A percentile compares a stretch with the other conserved stretches of the same genome.
Conservation (phyloP, 176 grass and related monocot genomes). For the Ampelocalamus luodianensis region DNA sequence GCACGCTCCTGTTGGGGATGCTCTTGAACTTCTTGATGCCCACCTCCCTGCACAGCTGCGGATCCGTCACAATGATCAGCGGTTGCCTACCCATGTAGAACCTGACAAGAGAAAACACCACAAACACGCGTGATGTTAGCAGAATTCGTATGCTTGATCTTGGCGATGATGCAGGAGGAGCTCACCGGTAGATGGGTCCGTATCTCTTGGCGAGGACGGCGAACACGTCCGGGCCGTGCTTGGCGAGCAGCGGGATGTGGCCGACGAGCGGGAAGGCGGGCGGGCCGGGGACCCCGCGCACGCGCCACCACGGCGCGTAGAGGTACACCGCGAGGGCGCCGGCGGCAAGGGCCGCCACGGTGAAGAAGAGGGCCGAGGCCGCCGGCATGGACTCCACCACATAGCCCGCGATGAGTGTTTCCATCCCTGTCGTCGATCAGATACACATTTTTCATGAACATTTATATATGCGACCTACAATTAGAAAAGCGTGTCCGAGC, state of each 20-base stretch:
- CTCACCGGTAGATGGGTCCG: constrained; percentile 47
- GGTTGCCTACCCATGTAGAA: constrained; percentile 55
- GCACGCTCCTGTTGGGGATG: constrained; percentile 37
- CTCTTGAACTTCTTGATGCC: constrained; percentile 60
- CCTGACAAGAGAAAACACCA: neutral
- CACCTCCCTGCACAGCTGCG: constrained; percentile 50
- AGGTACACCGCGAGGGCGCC: constrained; percentile 48
- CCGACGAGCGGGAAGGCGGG: constrained; percentile 44
- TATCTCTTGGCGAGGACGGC: constrained; percentile 38
- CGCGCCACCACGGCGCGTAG: constrained; percentile 53
- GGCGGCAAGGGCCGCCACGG: constrained; percentile 16
- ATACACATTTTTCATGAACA: too few species aligned
- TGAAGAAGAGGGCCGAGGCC: neutral
- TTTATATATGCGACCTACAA: too few species aligned
- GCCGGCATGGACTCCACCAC: too few species aligned
- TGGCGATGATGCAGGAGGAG: too few species aligned
- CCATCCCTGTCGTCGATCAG: too few species aligned
- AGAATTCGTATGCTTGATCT: too few species aligned
- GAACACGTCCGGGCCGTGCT: constrained; percentile 58
- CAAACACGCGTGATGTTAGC: too few species aligned
- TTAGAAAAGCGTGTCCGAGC: too few species aligned
- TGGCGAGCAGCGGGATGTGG: constrained; percentile 64
- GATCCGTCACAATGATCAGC: constrained; percentile 24
- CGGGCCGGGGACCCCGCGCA: constrained; percentile 56
- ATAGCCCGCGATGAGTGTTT: too few species aligned